phyloP scores from a whole-genome alignment of 441 rosid species.

The Heliophila coronopifolia region DNA sequence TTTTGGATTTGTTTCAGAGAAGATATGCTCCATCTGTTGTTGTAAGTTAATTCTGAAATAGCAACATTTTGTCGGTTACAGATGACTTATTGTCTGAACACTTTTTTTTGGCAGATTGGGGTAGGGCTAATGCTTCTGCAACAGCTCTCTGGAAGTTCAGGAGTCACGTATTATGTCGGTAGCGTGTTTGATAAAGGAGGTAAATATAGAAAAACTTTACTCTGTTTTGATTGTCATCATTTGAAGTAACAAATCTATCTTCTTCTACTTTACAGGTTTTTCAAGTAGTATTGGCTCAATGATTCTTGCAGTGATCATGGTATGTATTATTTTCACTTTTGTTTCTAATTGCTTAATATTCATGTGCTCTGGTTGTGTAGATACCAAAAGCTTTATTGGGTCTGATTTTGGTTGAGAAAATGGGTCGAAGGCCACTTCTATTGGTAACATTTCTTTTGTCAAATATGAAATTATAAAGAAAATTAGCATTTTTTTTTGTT shows the following conservation, averaged over 20 bases:
- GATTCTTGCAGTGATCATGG: constrained; percentile 47
- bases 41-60: constrained; percentile 20
- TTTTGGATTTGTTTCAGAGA: constrained; percentile 41
- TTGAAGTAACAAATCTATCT: background rate
- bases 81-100: background rate
- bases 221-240: background rate
- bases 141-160: constrained; percentile 43
- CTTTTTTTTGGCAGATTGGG: constrained; percentile 37
- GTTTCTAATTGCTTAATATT: no score
- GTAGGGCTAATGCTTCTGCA: constrained; percentile 50
- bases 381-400: constrained; percentile 31
- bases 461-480: constrained; percentile 3
- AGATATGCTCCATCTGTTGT: constrained; percentile 35
- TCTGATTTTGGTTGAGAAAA: constrained; percentile 41
- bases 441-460: constrained; percentile 25
- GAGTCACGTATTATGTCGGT: constrained; percentile 39
- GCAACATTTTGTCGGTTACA: background rate
- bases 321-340: background rate
- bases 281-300: constrained; percentile 35
- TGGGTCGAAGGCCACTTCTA: constrained; percentile 49
- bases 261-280: constrained; percentile 24
- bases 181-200: constrained; percentile 42
- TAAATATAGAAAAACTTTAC: constrained; percentile 8
- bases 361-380: constrained; percentile 24
- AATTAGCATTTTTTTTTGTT: background rate